Evolutionary conservation across 441 rosid genomes (phyloP), one percentile per base, ranked within the genome.

Genomic region (Erodium trifolium): DNA sequence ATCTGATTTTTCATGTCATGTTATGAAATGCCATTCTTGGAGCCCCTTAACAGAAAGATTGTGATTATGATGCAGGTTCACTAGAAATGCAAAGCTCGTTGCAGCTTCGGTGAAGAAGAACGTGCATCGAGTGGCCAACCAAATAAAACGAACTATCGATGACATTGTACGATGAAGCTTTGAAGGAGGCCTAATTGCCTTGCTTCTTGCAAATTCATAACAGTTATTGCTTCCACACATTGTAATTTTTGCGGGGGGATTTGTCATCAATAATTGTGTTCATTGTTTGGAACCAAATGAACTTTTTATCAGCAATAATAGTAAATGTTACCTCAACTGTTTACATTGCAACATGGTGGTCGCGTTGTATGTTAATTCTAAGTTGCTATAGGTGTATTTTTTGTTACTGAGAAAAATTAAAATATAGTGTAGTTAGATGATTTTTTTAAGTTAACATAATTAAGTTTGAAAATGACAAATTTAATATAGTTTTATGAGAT

Each of bases 101-200:
- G 86, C 83, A 19, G 65, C 86, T 0, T 82, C 81, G 7, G 79
- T 78, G 9, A 77, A 69, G 1, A 80, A 71, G 74, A 82, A 80
- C 63, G 71, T 68, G 63, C 80, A 76, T 53, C 76, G 70, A 76
- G 71, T 80, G 0, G 79, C 81, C 69, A 76, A 62, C 76, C 76
- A 76, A 65, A 41, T 82, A 19, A 80, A 80, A 77, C 78, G 78
- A 70, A 80, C 73, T 14, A 10, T 82, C 41, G 82, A 80, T 57
- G 84, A 80, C 66, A 76, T 82, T 65, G 59, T 80, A 19, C 49
- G 51, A 14, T 17, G n/a, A 34, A 34, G 37, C 37, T 5, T 34
- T 4, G 37, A 34, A 34, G 37, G 37, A 34, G 37, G 37, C 8
- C 49, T 43, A 43, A 43, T 43, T 43, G 49, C 13, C 49, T 43